Conservation (phyloP, 805 yeast genomes). For the Metschnikowia peoriensis region DNA sequence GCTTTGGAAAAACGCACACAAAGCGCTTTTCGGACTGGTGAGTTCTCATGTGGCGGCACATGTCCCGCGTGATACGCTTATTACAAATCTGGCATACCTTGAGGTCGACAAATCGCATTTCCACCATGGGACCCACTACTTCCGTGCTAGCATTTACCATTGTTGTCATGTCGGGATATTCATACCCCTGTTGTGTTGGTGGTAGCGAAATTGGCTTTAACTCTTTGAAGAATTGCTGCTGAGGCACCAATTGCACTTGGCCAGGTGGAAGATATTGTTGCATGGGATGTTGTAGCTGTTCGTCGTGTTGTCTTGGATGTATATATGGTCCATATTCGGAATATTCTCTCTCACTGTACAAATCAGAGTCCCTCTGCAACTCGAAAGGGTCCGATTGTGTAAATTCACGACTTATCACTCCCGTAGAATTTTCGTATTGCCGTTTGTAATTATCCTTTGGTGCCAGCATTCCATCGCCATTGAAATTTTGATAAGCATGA, state of each 20-base stretch:
- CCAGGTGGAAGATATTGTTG: not conserved
- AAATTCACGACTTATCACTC: not conserved
- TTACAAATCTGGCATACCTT: constrained; percentile 52
- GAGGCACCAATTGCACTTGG: not conserved
- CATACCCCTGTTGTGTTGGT: constrained; percentile 4
- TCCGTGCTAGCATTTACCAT: constrained; percentile 35
- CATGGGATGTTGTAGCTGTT: not conserved
- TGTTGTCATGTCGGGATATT: constrained; percentile 40
- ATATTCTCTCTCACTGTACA: not conserved
- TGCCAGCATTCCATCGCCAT: not conserved
- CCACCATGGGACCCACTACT: constrained; percentile 36
- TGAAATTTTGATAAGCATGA: not conserved
- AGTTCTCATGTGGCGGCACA: constrained; percentile 61
- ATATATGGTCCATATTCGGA: not conserved
- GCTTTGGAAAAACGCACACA: constrained; percentile 55
- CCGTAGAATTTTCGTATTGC: not conserved
- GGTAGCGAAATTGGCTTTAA: not conserved
- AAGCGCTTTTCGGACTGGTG: constrained; percentile 59
- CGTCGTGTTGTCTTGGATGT: not conserved
- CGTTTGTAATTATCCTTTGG: not conserved
- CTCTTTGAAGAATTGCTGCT: not conserved
- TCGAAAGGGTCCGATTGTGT: not conserved
- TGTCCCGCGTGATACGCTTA: constrained; percentile 54
- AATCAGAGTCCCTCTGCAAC: not conserved
- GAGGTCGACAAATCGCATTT: constrained; percentile 37